Evolutionary conservation across 2,329 filamentous ascomycete species (phyloP).

Genomic region (Juglanconis juglandina): DNA sequence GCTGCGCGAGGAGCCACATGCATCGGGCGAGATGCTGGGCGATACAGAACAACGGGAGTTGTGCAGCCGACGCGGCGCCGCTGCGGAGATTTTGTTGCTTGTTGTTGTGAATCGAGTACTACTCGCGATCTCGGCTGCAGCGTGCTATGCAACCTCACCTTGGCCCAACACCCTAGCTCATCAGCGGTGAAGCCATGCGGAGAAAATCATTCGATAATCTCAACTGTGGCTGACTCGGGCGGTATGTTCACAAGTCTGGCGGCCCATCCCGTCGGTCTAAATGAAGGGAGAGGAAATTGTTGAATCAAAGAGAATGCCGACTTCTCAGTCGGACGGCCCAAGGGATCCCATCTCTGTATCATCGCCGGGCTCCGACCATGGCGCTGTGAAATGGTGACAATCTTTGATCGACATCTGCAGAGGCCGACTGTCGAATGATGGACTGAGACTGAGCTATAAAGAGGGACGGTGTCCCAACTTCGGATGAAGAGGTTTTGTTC

Average conservation of each 20-base stretch:
- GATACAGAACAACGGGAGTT: neutral
- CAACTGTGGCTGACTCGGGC: slow-evolving; percentile 7
- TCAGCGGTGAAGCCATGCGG: neutral
- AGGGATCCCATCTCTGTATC: neutral
- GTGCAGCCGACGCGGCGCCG: neutral
- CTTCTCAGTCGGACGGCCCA: neutral
- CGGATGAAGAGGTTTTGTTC: neutral
- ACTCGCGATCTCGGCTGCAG: neutral
- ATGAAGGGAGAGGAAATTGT: neutral
- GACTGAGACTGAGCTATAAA: neutral
- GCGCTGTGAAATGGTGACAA: neutral
- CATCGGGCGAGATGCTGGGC: neutral
- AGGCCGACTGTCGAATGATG: neutral
- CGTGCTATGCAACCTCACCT: neutral
- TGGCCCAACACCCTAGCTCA: neutral
- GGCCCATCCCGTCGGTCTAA: slow-evolving; percentile 4
- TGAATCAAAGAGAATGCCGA: neutral
- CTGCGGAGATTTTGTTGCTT: neutral
- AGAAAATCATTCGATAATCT: slow-evolving; percentile 10
- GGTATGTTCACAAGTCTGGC: neutral
- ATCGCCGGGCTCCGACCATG: neutral
- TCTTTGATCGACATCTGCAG: neutral
- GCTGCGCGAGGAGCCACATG: neutral
- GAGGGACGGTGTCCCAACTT: neutral
- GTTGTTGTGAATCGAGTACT: neutral